Percentiles rank a stretch among this genome's conserved stretches.
Conservation (phyloP, 768 basidiomycete genomes). For the Russula lepida region DNA sequence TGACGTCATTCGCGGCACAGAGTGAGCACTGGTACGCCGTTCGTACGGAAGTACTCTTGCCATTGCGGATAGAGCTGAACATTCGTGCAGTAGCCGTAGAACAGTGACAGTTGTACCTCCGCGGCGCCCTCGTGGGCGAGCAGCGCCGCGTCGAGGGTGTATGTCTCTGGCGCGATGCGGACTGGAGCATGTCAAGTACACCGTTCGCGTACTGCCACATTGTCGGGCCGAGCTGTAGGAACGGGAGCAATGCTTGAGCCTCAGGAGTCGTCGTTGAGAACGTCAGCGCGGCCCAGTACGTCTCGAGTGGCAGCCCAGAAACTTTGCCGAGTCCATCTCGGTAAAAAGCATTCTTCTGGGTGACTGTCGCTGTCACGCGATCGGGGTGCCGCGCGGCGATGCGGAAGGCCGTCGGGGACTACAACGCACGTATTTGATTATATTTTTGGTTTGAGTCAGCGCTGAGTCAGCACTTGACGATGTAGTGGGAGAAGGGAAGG, state of each 20-base stretch:
- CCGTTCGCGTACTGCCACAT: slow-evolving; percentile 4
- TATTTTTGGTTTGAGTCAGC: neutral
- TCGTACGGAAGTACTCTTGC: slow-evolving; percentile 36
- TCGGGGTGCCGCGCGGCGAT: slow-evolving; percentile 34
- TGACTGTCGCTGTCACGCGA: slow-evolving; percentile 36
- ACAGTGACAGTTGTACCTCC: slow-evolving; percentile 39
- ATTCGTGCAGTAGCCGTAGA: slow-evolving; percentile 37
- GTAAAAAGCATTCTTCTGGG: slow-evolving; percentile 44
- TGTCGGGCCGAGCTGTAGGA: neutral
- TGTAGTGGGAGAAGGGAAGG: neutral
- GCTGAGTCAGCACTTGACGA: neutral
- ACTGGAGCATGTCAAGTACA: neutral
- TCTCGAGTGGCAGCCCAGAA: slow-evolving; percentile 32
- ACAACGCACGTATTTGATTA: neutral
- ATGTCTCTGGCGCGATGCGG: slow-evolving; percentile 23
- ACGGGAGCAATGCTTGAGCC: neutral
- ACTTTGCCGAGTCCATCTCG: slow-evolving; percentile 34
- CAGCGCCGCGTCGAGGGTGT: slow-evolving; percentile 36
- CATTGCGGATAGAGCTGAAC: slow-evolving; percentile 36
- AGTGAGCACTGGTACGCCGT: slow-evolving; percentile 36
- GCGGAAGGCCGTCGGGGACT: slow-evolving; percentile 26
- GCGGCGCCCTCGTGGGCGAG: slow-evolving; percentile 32
- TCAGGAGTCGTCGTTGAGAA: neutral
- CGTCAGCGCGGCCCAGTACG: slow-evolving; percentile 27
- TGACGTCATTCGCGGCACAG: slow-evolving; percentile 39